phyloP scores from a whole-genome alignment of 805 yeast genomes.

The Lachancea dasiensis region DNA sequence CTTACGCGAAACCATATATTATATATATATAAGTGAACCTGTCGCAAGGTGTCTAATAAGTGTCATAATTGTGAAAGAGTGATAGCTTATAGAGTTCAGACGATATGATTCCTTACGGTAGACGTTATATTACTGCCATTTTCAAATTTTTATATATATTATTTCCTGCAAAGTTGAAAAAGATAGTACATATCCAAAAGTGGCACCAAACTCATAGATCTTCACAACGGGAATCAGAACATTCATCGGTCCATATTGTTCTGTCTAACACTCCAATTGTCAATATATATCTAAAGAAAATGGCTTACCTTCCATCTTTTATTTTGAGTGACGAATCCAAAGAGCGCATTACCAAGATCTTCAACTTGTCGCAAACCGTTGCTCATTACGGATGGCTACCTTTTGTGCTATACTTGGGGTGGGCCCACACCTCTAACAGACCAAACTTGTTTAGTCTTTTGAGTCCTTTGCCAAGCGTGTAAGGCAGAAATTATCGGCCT shows the following conservation, averaged over 20 bases:
- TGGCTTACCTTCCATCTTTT: conserved; percentile 33
- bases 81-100: too few species aligned
- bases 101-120: too few species aligned
- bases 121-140: too few species aligned
- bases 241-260: background rate
- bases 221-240: too few species aligned
- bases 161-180: too few species aligned
- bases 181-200: too few species aligned
- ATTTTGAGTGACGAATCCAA: conserved; percentile 38
- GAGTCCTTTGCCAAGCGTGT: conserved; percentile 35
- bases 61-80: background rate
- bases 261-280: background rate
- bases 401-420: conserved; percentile 84
- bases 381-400: conserved; percentile 98
- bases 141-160: too few species aligned
- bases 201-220: too few species aligned
- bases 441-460: conserved; percentile 60
- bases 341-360: conserved; percentile 82
- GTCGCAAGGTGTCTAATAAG: background rate
- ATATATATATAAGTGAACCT: too few species aligned
- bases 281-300: conserved; percentile 5
- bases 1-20: background rate
- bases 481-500: conserved; percentile 3
- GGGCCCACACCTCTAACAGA: conserved; percentile 74
- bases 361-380: conserved; percentile 77